Conservation (phyloP, 2,329 filamentous ascomycete genomes). For the Exophiala spinifera region DNA sequence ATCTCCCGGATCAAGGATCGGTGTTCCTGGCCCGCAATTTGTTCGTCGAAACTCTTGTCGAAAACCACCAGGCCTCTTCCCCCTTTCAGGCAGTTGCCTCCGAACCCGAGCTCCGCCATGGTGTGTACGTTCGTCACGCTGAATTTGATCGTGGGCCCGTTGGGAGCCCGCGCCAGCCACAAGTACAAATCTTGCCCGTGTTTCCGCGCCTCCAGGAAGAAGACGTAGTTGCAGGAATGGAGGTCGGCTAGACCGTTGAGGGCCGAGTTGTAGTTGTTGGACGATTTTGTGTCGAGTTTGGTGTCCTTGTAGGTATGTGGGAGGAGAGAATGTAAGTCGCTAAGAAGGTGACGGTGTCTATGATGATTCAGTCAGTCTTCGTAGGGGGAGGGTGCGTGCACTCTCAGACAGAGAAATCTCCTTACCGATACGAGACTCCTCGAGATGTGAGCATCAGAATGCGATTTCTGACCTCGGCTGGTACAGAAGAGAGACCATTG, state of each 20-base stretch:
- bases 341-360: slow-evolving; percentile 89
- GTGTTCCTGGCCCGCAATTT: slow-evolving; percentile 52
- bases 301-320: slow-evolving; percentile 92
- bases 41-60: slow-evolving; percentile 80
- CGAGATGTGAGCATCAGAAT: slow-evolving; percentile 88
- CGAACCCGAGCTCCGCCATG: slow-evolving; percentile 95
- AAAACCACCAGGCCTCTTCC: slow-evolving; percentile 89
- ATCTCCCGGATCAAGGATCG: slow-evolving; percentile 70
- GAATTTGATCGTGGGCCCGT: slow-evolving; percentile 67
- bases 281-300: slow-evolving; percentile 92
- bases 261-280: slow-evolving; percentile 60
- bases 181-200: slow-evolving; percentile 84
- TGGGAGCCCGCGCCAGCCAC: slow-evolving; percentile 89
- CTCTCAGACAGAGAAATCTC: too few species aligned
- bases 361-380: not conserved
- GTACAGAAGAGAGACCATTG: slow-evolving; percentile 14
- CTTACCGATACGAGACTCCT: slow-evolving; percentile 82
- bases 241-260: slow-evolving; percentile 74
- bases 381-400: too few species aligned
- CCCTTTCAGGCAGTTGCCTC: slow-evolving; percentile 93
- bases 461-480: slow-evolving; percentile 47
- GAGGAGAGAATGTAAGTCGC: slow-evolving; percentile 82
- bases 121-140: slow-evolving; percentile 68
- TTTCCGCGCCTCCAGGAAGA: slow-evolving; percentile 95
- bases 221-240: slow-evolving; percentile 90